Percentiles rank a stretch among this genome's conserved stretches.
Conservation (phyloP, 129 eudicot genomes). For the Silybum marianum region DNA sequence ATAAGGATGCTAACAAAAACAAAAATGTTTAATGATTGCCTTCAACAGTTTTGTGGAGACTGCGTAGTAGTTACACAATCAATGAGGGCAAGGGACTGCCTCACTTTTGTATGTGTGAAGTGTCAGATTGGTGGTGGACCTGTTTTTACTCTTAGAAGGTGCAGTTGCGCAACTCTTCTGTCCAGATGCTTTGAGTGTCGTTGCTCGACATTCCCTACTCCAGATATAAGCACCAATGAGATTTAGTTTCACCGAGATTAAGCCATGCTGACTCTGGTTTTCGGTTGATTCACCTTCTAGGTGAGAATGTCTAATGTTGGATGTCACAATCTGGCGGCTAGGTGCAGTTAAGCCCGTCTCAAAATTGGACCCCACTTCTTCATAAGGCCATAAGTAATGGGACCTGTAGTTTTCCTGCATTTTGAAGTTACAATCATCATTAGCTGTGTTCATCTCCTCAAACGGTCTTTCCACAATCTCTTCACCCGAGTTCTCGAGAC, state of each 20-base stretch:
- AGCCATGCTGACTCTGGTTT: neutral
- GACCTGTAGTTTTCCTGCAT: neutral
- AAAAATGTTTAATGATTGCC: too few relatives aligned
- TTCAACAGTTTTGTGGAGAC: too few relatives aligned
- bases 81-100: too few relatives aligned
- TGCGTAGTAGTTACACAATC: too few relatives aligned
- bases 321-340: neutral
- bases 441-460: neutral
- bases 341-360: neutral
- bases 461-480: neutral
- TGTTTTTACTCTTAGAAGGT: slow-evolving; percentile 2
- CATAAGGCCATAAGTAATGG: neutral
- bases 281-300: too few relatives aligned
- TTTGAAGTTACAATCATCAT: neutral
- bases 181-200: slow-evolving; percentile 26
- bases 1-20: too few relatives aligned
- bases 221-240: too few relatives aligned
- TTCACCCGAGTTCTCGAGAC: neutral
- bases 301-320: neutral
- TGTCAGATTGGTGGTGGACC: slow-evolving; percentile 33
- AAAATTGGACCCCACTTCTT: slow-evolving; percentile 1
- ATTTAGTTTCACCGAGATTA: neutral
- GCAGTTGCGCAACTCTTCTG: slow-evolving; percentile 34
- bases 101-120: slow-evolving; percentile 42
- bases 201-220: slow-evolving; percentile 26